Evolutionary conservation across 2,329 filamentous ascomycete genomes (phyloP), one percentile per base, ranked within the genome.

Genomic region (Calonectria montana): DNA sequence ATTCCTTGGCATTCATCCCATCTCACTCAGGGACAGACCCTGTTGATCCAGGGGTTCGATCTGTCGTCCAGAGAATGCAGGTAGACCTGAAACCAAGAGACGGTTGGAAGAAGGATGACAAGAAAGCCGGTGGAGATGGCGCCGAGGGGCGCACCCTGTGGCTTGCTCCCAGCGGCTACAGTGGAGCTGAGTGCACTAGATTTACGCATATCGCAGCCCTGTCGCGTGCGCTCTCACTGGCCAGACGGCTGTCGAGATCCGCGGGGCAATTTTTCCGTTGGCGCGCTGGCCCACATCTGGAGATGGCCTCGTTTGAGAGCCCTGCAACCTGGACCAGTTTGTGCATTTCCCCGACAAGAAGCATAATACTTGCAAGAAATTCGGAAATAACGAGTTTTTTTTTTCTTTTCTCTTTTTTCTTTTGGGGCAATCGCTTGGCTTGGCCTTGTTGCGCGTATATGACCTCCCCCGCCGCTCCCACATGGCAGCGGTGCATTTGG

Each of bases 31-130:
- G 43, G 55, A 9, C 9, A 9, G 27, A 2, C 31, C 57, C 31
- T 21, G 47, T 13, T 47, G n/a, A 45, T n/a, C 18, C 59, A 43
- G 25, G 48, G 37, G n/a, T 53, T 16, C n/a, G 16, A 29, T 61
- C 37, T 35, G 53, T n/a, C 57, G 62, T 53, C 59, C 27, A 57
- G 55, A 57, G 55, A 71, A 43, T 67, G 41, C 68, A 65, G 76
- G 73, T 71, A 74, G 55, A 78, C 76, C 76, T 78, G 76, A 78
- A 78, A 78, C 76, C 27, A 45, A 59, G 67, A 53, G 47, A 48
- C 23, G 35, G 66, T 43, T 39, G n/a, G 43, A 41, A 39, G 23
- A 41, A 41, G 39, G 53, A 41, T n/a, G 53, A 29, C 23, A 27
- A 23, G 27, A 25, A 23, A 31, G 35, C 55, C 25, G 18, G 31